Percentiles rank a stretch among this genome's conserved stretches.
Evolutionary conservation across 176 grass and related monocot species (phyloP).

Genomic region (Musa schizocarpa): DNA sequence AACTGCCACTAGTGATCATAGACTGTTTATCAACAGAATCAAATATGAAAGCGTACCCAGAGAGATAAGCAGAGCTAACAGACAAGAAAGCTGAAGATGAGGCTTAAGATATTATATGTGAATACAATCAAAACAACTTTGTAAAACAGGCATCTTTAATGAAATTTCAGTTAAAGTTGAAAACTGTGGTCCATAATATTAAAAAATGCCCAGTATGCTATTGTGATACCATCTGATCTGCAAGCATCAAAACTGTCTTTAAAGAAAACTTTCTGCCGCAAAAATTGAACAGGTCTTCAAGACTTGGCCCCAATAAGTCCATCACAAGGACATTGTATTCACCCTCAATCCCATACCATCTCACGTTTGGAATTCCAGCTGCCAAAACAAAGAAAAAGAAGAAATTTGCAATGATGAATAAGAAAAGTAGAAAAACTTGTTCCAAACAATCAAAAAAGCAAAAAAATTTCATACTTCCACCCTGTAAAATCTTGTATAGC

Average conservation of each 20-base stretch:
- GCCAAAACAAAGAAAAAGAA: conserved; percentile 18
- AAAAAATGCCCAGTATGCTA: neutral
- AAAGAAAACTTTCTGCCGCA: conserved; percentile 72
- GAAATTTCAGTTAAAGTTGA: neutral
- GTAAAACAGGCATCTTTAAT: too few relatives aligned
- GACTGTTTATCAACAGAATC: neutral
- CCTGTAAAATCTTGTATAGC: conserved; percentile 74
- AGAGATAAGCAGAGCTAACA: neutral
- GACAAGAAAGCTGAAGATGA: neutral
- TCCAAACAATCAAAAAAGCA: conserved; percentile 6
- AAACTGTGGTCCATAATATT: neutral
- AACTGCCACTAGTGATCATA: neutral
- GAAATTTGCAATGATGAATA: neutral
- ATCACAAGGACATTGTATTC: conserved; percentile 90
- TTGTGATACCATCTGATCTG: conserved; percentile 66
- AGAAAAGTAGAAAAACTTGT: neutral
- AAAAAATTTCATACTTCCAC: conserved; percentile 66
- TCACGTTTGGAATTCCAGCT: conserved; percentile 72
- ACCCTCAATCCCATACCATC: conserved; percentile 82
- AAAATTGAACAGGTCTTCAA: conserved; percentile 82
- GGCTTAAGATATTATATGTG: neutral
- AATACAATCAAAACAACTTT: neutral
- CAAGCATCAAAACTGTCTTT: conserved; percentile 91
- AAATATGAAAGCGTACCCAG: neutral
- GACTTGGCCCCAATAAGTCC: conserved; percentile 69